phyloP scores from a whole-genome alignment of 2,329 filamentous ascomycete species.

The Pestalotiopsis sp. region DNA sequence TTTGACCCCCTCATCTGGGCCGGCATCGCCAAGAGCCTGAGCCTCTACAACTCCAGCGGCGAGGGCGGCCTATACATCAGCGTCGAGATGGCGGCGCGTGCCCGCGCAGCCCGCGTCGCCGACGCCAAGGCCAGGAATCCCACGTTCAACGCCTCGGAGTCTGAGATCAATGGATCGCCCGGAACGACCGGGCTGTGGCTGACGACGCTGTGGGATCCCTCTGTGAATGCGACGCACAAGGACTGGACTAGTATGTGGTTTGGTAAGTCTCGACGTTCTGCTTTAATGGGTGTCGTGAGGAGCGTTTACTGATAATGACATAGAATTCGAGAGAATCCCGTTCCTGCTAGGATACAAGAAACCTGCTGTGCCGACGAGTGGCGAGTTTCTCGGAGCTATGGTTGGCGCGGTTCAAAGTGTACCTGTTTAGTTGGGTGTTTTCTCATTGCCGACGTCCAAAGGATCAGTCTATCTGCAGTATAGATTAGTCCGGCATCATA shows the following conservation, averaged over 20 bases:
- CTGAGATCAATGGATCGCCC: background rate
- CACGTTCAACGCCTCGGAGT: background rate
- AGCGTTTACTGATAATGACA: background rate
- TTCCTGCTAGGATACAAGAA: background rate
- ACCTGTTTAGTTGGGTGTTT: background rate
- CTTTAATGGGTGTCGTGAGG: background rate
- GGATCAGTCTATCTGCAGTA: background rate
- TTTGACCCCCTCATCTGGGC: conserved; percentile 1
- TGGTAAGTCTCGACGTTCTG: background rate
- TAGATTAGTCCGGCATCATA: background rate
- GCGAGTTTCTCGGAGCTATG: background rate
- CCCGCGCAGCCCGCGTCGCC: background rate
- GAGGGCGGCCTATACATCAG: background rate
- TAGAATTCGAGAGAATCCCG: background rate
- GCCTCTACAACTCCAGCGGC: background rate
- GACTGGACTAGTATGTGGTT: background rate
- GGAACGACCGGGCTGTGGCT: background rate
- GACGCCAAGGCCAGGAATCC: background rate
- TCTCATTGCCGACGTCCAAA: background rate
- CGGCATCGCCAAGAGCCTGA: background rate
- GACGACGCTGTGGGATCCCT: background rate
- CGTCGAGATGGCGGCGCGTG: background rate
- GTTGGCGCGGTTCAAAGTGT: background rate
- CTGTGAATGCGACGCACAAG: background rate
- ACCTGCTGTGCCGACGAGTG: background rate